phyloP scores from a whole-genome alignment of 2,329 filamentous ascomycete genomes.

The Aspergillus sp. region DNA sequence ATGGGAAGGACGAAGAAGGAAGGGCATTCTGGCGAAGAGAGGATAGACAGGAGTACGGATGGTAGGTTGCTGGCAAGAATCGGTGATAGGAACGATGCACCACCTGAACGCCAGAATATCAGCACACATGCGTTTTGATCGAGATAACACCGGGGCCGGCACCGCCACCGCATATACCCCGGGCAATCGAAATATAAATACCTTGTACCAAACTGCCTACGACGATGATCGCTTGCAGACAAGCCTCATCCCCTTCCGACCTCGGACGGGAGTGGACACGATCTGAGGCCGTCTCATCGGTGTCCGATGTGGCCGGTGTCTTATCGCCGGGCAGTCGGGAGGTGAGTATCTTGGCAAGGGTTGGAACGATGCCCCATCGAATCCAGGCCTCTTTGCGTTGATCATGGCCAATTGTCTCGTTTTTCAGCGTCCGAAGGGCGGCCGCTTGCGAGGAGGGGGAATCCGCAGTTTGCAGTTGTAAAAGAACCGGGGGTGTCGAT shows the following conservation, averaged over 20 bases:
- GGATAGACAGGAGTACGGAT: slow-evolving; percentile 66
- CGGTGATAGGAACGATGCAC: slow-evolving; percentile 73
- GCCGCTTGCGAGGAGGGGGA: slow-evolving; percentile 44
- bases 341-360: slow-evolving; percentile 51
- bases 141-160: neutral
- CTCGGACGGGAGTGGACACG: slow-evolving; percentile 37
- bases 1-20: slow-evolving; percentile 69
- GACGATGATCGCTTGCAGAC: slow-evolving; percentile 80
- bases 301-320: slow-evolving; percentile 26
- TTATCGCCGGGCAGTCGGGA: slow-evolving; percentile 44
- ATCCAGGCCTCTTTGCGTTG: slow-evolving; percentile 83
- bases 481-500: slow-evolving; percentile 54
- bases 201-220: slow-evolving; percentile 82
- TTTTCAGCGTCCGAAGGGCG: slow-evolving; percentile 74
- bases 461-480: slow-evolving; percentile 57
- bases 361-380: slow-evolving; percentile 61
- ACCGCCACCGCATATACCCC: neutral
- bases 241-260: slow-evolving; percentile 65
- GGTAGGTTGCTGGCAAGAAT: slow-evolving; percentile 68
- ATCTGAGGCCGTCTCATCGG: slow-evolving; percentile 26
- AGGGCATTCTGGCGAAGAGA: slow-evolving; percentile 65
- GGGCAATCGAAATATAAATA: slow-evolving; percentile 36
- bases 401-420: slow-evolving; percentile 83
- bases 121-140: slow-evolving; percentile 17
- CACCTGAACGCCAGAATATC: slow-evolving; percentile 55